These are phyloP conservation scores for Fusarium udum DNA, from an alignment of 2,329 filamentous ascomycete species.

Conservation along the genomic window DNA sequence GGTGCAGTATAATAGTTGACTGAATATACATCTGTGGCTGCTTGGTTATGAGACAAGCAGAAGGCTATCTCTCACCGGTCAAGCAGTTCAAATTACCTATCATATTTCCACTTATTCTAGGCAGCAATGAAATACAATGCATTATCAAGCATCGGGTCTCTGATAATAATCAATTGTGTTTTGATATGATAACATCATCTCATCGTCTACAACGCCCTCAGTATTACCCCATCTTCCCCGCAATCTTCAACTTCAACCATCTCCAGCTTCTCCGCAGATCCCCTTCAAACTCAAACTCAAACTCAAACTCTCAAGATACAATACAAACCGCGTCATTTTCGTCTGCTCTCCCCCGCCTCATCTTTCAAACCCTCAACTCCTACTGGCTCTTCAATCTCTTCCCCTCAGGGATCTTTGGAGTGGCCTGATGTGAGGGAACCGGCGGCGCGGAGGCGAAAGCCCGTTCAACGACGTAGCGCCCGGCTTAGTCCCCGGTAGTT, in stretches of 20 bases:
- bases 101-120: not conserved
- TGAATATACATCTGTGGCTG: not conserved
- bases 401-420: not conserved
- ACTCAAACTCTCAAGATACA: not conserved
- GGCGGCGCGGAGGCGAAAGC: slow-evolving; percentile 27
- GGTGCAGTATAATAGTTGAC: not conserved
- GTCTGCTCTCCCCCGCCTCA: not conserved
- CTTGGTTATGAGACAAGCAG: slow-evolving; percentile 14
- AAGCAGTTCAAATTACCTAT: not conserved
- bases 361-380: not conserved
- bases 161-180: not conserved
- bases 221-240: slow-evolving; percentile 37
- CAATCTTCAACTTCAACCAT: slow-evolving; percentile 8
- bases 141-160: not conserved
- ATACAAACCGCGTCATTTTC: slow-evolving; percentile 15
- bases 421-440: slow-evolving; percentile 16
- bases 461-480: slow-evolving; percentile 10
- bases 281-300: not conserved
- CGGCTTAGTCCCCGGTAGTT: slow-evolving; percentile 7
- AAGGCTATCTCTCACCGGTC: not conserved
- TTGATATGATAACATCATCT: not conserved
- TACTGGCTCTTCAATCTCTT: not conserved
- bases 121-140: not conserved
- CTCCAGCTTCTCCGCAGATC: slow-evolving; percentile 14
- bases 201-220: not conserved